Evolutionary conservation across 2,329 filamentous ascomycete genomes (phyloP), one percentile per base, ranked within the genome.

Genomic region (Phialocephala subalpina): DNA sequence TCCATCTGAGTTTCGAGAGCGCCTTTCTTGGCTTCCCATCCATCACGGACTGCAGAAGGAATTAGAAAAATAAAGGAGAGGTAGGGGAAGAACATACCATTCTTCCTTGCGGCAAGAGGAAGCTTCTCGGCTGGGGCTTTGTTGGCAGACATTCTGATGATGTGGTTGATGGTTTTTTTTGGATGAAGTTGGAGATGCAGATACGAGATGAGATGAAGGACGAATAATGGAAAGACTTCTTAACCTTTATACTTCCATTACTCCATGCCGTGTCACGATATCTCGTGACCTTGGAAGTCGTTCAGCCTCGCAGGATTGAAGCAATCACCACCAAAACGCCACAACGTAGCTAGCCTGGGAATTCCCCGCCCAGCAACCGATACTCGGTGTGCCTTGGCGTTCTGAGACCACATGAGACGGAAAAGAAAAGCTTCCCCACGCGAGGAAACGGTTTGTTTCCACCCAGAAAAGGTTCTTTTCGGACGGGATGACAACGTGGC

Each of bases 61-160:
- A 49, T 63, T 22, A 65, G 38, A 7, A 60, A 47, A 22, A 20
- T 18, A 1, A 53, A 29, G 22, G 9, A 35, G n/a, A 3, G 12
- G 20, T n/a, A 36, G n/a, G 3, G 29, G 20, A 35, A 20, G 2
- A 36, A 75, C 77, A 71, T 72, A 86, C 84, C 72, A 74, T 85
- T 83, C 77, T 85, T 86, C 74, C 84, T 82, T 52, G 82, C 72
- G 36, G 80, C 81, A 68, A 86, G 82, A 40, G 84, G 79, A 12
- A 86, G 77, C 76, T 84, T 86, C 68, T 81, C 83, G 53, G 78
- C 80, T 8, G 83, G 82, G 9, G 82, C 78, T 67, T 70, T 70
- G 33, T 68, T 67, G 42, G 63, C 61, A 60, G 67, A 65, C 67
- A 68, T 71, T 35, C 42, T 67, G 56, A 40, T 20, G 29, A 8